Percentiles rank a stretch among this genome's conserved stretches.
These are phyloP conservation scores for Rhodotorula diobovata DNA, from an alignment of 768 basidiomycete species.

Conservation along the genomic window DNA sequence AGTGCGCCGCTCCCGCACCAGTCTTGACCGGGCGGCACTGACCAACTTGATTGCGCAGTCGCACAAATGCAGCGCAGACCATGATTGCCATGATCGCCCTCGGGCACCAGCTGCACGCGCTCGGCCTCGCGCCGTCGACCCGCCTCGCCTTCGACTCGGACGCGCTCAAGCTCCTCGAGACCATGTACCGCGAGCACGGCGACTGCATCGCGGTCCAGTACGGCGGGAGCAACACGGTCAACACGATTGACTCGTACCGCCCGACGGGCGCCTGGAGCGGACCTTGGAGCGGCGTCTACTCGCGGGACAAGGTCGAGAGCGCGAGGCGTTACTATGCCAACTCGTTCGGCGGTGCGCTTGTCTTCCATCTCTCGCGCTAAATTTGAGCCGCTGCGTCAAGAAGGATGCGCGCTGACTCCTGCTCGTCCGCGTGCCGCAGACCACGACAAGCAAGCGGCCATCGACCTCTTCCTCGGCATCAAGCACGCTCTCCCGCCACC, in stretches of 20 bases:
- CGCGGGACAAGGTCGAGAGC: slow-evolving; percentile 91
- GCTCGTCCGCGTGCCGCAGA: slow-evolving; percentile 55
- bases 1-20: slow-evolving; percentile 14
- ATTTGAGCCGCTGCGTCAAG: background rate
- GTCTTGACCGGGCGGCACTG: background rate
- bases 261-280: slow-evolving; percentile 46
- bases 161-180: slow-evolving; percentile 91
- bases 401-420: background rate
- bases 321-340: slow-evolving; percentile 92
- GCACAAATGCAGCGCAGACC: slow-evolving; percentile 94
- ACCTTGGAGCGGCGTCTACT: slow-evolving; percentile 89
- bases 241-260: slow-evolving; percentile 90
- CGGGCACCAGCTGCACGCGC: slow-evolving; percentile 89
- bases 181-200: slow-evolving; percentile 92
- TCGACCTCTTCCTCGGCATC: slow-evolving; percentile 88
- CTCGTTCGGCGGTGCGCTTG: slow-evolving; percentile 66
- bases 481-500: slow-evolving; percentile 4
- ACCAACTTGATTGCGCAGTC: slow-evolving; percentile 40
- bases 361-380: background rate
- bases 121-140: slow-evolving; percentile 80
- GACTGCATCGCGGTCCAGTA: slow-evolving; percentile 83
- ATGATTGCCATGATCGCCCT: slow-evolving; percentile 91
- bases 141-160: slow-evolving; percentile 87
- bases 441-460: slow-evolving; percentile 93
- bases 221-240: slow-evolving; percentile 91